These are phyloP conservation scores for Styphnolobium japonicum DNA, from an alignment of 306 rosid genomes.

Conservation along the genomic window DNA sequence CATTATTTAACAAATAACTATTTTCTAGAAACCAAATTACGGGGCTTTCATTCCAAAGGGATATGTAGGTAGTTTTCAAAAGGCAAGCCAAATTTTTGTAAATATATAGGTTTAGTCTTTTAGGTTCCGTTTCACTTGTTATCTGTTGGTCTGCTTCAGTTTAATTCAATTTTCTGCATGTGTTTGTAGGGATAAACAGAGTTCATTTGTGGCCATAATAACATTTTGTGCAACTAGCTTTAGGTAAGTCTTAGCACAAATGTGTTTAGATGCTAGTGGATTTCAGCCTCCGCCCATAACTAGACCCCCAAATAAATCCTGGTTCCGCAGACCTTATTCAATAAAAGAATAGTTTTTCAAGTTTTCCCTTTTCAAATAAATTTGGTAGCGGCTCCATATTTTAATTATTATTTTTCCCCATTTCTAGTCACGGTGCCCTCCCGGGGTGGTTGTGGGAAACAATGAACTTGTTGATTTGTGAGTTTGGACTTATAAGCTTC, in stretches of 20 bases:
- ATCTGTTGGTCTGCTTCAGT: not conserved
- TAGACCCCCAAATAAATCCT: not conserved
- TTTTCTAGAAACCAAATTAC: not conserved
- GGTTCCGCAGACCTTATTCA: not conserved
- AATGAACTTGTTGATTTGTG: not conserved
- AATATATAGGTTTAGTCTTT: not conserved
- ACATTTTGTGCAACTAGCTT: not conserved
- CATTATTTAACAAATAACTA: not conserved
- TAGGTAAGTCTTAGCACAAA: not conserved
- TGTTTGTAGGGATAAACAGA: not conserved
- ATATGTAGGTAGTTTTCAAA: not conserved
- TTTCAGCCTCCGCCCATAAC: not conserved
- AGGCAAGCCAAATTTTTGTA: not conserved
- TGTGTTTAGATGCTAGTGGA: not conserved
- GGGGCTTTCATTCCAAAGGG: not conserved
- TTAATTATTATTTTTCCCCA: not conserved
- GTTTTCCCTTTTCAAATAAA: not conserved
- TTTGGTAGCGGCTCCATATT: not conserved
- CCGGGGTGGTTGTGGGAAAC: not conserved
- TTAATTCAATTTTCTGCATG: not conserved
- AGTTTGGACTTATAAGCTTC: constrained; percentile 20
- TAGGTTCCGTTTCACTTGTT: not conserved
- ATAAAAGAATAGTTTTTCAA: not conserved
- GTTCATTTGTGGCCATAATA: no score
- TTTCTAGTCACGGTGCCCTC: not conserved